phyloP scores from a whole-genome alignment of 2,329 filamentous ascomycete genomes.

The Aspergillus tubingensis region DNA sequence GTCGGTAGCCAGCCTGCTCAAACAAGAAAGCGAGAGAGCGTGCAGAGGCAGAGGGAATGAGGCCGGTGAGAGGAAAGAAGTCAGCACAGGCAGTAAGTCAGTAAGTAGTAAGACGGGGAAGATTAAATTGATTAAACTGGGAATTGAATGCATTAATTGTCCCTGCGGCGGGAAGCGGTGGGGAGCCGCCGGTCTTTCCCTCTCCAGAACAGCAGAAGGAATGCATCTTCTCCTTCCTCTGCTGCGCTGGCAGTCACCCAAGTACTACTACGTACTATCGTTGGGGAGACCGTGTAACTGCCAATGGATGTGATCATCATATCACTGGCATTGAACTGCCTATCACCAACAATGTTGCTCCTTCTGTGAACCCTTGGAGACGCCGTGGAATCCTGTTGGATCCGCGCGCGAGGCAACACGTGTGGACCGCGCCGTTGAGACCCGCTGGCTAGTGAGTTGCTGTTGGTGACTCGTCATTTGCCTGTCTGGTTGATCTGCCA shows the following conservation, averaged over 20 bases:
- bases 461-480: background rate
- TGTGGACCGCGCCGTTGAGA: slow-evolving; percentile 5
- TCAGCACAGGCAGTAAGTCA: background rate
- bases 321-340: no score
- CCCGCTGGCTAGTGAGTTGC: background rate
- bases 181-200: background rate
- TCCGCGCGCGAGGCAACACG: background rate
- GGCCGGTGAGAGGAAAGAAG: background rate
- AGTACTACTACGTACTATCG: background rate
- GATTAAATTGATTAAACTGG: no score
- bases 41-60: background rate
- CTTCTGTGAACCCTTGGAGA: no score
- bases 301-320: background rate
- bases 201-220: background rate
- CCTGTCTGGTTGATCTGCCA: no score
- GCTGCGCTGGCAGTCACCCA: background rate
- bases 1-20: background rate
- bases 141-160: background rate
- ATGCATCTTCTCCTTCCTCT: background rate
- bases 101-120: background rate
- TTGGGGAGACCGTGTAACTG: background rate
- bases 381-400: background rate
- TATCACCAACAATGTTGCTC: no score
- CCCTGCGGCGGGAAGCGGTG: slow-evolving; percentile 2
- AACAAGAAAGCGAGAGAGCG: background rate